Conservation (phyloP, 2,329 filamentous ascomycete species). For the Coniochaeta sp. region DNA sequence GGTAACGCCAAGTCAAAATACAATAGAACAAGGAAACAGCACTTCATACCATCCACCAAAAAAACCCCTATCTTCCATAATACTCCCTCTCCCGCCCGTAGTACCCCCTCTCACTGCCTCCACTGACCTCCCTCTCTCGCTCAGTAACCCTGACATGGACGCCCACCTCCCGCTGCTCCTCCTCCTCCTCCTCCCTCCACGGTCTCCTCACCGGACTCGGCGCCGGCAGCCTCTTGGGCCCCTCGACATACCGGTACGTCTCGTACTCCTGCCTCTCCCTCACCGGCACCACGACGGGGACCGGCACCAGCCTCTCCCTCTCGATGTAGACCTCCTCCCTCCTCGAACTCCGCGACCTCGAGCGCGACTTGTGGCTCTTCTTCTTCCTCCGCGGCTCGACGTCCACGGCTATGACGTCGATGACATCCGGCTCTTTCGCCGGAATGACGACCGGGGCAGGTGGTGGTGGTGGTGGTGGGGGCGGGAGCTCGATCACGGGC, state of each 20-base stretch:
- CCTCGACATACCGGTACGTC: conserved; percentile 46
- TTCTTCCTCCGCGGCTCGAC: conserved; percentile 23
- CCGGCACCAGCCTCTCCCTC: conserved; percentile 38
- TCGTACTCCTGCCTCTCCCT: conserved; percentile 27
- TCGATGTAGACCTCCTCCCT: conserved; percentile 44
- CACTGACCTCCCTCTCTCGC: conserved; percentile 14
- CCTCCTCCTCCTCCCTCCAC: conserved; percentile 10
- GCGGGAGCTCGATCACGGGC: conserved; percentile 13
- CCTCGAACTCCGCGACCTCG: conserved; percentile 21
- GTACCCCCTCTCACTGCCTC: background rate
- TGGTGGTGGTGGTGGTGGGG: background rate
- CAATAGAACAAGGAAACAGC: background rate
- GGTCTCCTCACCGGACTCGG: conserved; percentile 22
- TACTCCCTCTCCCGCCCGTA: background rate
- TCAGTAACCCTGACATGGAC: conserved; percentile 16
- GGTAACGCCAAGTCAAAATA: background rate
- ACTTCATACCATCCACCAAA: background rate
- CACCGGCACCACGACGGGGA: conserved; percentile 20
- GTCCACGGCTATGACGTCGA: conserved; percentile 35
- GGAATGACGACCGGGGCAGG: background rate
- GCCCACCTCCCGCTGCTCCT: conserved; percentile 10
- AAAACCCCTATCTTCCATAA: background rate
- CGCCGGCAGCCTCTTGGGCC: conserved; percentile 28
- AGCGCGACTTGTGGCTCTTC: conserved; percentile 10
- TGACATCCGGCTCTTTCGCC: conserved; percentile 16